phyloP scores from a whole-genome alignment of 805 yeast genomes.

The Dipodascus albidus region DNA sequence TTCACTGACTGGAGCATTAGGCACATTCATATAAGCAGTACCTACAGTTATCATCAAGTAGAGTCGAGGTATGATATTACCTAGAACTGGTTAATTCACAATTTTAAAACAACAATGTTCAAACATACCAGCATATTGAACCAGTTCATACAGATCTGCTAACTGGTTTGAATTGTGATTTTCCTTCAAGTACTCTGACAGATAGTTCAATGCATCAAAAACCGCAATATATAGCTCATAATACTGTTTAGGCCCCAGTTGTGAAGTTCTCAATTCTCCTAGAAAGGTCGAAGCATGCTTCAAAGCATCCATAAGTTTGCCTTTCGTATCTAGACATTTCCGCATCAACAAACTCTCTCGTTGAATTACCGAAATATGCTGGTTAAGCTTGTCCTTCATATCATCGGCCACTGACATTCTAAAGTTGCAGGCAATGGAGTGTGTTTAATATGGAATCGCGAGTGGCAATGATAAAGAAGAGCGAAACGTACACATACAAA shows the following conservation, averaged over 20 bases:
- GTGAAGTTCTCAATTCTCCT: conserved; percentile 67
- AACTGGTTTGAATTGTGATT: conserved; percentile 61
- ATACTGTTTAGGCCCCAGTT: conserved; percentile 78
- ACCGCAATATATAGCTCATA: conserved; percentile 80
- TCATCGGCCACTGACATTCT: conserved; percentile 1
- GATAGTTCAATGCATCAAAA: conserved; percentile 66
- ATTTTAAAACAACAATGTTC: conserved; percentile 22
- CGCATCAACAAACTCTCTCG: conserved; percentile 71
- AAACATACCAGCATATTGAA: conserved; percentile 58
- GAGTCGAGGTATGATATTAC: conserved; percentile 82
- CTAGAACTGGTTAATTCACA: conserved; percentile 8
- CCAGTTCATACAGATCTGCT: conserved; percentile 86
- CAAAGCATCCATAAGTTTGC: conserved; percentile 73
- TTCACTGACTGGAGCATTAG: conserved; percentile 72
- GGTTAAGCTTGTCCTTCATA: conserved; percentile 26
- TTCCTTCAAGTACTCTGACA: conserved; percentile 54
- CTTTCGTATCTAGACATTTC: conserved; percentile 55
- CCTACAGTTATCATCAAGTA: conserved; percentile 95
- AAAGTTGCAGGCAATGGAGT: no score
- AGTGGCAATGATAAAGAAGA: neutral
- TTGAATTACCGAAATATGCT: conserved; percentile 40
- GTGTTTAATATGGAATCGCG: no score
- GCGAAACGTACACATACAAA: neutral
- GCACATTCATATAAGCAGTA: conserved; percentile 67
- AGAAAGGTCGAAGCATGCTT: conserved; percentile 78